Evolutionary conservation across 2,329 filamentous ascomycete genomes (phyloP), one percentile per base, ranked within the genome.

Genomic region (Simplicillium aogashimaense): DNA sequence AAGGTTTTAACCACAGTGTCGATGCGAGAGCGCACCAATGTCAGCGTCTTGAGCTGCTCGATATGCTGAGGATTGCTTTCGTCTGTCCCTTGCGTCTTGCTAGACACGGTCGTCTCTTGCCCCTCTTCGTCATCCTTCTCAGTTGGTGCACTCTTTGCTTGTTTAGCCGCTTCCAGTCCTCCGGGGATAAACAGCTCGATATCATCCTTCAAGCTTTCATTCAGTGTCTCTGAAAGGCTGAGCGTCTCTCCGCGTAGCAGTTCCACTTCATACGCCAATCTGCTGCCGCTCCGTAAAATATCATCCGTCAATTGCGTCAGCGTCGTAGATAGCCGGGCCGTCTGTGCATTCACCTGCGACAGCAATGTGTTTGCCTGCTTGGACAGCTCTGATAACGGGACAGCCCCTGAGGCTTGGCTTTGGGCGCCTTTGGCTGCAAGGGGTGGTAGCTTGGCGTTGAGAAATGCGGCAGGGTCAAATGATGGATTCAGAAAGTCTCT

Each of bases 191-290:
- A 90, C 45, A 78, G 78, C 45, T 67, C 64, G 28, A 95, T 77
- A 50, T 94, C 85, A 4, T 78, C 70, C 36, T 76, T 75, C 34
- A 95, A 61, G 0, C 72, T 76, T 48, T 89, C 84, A 5, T 79
- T 77, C 50, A 97, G 66, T 2, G 82, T 74, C 55, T 95, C 89
- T 1, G 81, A 79, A 29, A 95, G 66, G n/a, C 83, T 74, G 36
- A 88, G 64, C 3, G 87, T 84, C 61, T 95, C 89, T 46, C 89
- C 89, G n/a, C 88, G 78, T 37, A 97, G 63, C 14, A 97, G 75
- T 61, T 97, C 90, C 15, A 97, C 90, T 61, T 97, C 86, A 55
- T 98, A 98, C 15, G 89, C 87, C 42, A 98, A 67, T 4, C 90
- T 76, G 47, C 86, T 87, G 18, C 89, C 86, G 53, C 86, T 89